Evolutionary conservation across 768 basidiomycete species (phyloP), one percentile per base, ranked within the genome.

Genomic region (Termitomyces titanicus): DNA sequence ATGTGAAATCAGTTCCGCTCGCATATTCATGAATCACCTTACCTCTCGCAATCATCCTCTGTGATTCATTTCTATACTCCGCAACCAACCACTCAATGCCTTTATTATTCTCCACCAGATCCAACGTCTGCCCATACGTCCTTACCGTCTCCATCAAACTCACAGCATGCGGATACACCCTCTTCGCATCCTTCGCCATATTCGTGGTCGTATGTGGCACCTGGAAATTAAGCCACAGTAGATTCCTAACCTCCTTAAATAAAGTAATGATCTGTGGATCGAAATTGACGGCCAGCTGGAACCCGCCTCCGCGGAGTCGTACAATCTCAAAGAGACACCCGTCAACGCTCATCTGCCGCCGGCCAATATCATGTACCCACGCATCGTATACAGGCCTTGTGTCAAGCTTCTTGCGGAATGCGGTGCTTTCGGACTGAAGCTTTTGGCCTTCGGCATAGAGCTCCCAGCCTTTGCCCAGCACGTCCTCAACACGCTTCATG

Each of bases 401-500:
- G 67, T 98, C 94, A 46, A 98, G 86, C 72, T 98, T 99, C 71
- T 91, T 92, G 44, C 93, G 85, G 82, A 99, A 99, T 0, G 93
- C 89, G 4, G 83, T 75, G 44, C 85, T 88, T 70, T 98, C 97
- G 27, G 88, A 86, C 64, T 98, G 94, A 1, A 99, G 86, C 64
- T 94, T 96, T 71, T 98, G 94, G 6, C 97, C 97, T 64, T 99
- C 97, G n/a, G 96, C 95, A 63, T 99, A 98, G 56, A 94, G 85
- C 66, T 98, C 95, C 96, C 97, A 99, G 7, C 94, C 96, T 70
- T 94, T 96, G 5, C 96, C 91, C 8, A 99, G 85, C 2, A 99
- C 97, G 68, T 98, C 96, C 66, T 98, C 97, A 48, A 98, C 96
- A 15, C 96, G 89, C 69, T 95, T 96, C 96, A 99, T 99, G 76